Evolutionary conservation across 169 alveolate genomes (phyloP).

Genomic region (Cryptosporidium baileyi): DNA sequence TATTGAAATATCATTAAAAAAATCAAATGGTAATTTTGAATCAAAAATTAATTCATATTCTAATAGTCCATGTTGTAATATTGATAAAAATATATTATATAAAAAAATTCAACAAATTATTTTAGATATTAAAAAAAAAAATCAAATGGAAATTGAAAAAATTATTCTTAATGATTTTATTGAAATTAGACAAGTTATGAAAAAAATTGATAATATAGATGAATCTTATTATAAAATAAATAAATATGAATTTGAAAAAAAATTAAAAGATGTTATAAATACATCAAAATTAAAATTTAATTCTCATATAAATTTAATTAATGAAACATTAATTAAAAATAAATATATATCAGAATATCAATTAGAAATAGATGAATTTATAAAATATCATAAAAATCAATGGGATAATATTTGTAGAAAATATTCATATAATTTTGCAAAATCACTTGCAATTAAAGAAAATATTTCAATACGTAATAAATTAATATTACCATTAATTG

Average conservation of each 20-base stretch:
- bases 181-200: not conserved
- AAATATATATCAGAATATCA: not conserved
- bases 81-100: not conserved
- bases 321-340: not conserved
- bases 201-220: not conserved
- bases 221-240: conserved; percentile 1
- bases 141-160: conserved; percentile 21
- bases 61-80: conserved; percentile 50
- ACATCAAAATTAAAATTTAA: not conserved
- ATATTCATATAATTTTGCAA: conserved; percentile 6
- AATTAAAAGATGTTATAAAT: not conserved
- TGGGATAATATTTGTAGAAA: conserved; percentile 32
- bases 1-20: not conserved
- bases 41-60: not conserved
- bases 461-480: conserved; percentile 46
- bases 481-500: conserved; percentile 14
- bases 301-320: not conserved
- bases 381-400: not conserved
- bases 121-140: not conserved
- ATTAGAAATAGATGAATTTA: conserved; percentile 4
- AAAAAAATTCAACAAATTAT: conserved; percentile 15
- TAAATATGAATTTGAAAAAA: conserved; percentile 14
- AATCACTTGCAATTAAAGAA: conserved; percentile 16
- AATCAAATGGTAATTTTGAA: not conserved
- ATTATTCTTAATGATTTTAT: conserved; percentile 3